Evolutionary conservation across 2,329 filamentous ascomycete species (phyloP).

Genomic region (Podosphaera xanthii): DNA sequence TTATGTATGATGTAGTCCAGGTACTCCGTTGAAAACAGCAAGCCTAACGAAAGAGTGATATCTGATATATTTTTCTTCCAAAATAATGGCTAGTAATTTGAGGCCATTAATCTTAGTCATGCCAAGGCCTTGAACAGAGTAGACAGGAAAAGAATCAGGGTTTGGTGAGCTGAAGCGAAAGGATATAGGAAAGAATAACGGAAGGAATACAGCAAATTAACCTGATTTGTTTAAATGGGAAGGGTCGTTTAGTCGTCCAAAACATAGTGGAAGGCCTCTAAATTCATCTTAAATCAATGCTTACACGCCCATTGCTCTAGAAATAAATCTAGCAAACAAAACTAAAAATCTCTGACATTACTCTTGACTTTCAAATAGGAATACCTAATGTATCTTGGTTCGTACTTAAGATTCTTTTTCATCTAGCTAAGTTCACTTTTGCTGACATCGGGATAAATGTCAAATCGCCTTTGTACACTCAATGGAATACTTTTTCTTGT

Average conservation of each 20-base stretch:
- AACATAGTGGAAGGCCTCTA: not conserved
- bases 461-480: constrained; percentile 66
- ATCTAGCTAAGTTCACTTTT: constrained; percentile 4
- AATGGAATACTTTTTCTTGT: constrained; percentile 68
- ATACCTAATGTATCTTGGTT: no score
- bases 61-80: no score
- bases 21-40: no score
- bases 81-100: no score
- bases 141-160: not conserved
- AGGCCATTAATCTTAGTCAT: no score
- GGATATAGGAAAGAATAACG: not conserved
- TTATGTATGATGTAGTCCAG: no score
- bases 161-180: not conserved
- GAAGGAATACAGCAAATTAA: not conserved
- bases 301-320: not conserved
- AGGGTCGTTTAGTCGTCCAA: not conserved
- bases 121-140: not conserved
- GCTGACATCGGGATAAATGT: constrained; percentile 84
- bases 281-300: not conserved
- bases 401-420: not conserved
- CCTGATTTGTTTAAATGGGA: not conserved
- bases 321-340: not conserved
- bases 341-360: no score
- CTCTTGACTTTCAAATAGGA: no score
- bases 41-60: no score